Base-by-base conservation (phyloP, 306 rosid genomes). In the Trichosanthes truncata region DNA sequence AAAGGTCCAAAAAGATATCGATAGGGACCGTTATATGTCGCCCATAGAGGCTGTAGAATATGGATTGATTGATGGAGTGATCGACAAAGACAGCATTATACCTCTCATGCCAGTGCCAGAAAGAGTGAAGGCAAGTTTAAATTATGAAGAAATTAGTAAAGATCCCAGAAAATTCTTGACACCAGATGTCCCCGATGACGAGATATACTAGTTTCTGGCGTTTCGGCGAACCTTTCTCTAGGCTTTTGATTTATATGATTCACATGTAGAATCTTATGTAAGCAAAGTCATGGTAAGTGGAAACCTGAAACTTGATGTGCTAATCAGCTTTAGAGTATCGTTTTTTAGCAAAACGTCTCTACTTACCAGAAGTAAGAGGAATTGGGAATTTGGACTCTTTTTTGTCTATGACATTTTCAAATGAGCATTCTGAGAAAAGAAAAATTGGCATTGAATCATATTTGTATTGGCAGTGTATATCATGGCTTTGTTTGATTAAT, bases 41-140 rank as follows among this genome's bases (percentile, higher is more conserved):
- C 97, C 97, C 45, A 95, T 93, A 67, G 98, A 95, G 85, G 98
- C 92, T 5, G 97, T 93, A 76, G 98, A 95, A 75, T 95, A 91
- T 88, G 99, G 97, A 90, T 83, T 93, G 23, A 84, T 91, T 40
- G 97, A 93, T 65, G 97, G 93, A 31, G 97, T 95, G 25, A 95
- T 95, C 17, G 97, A 95, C 43, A 83, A 84, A 66, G 97, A 91
- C 36, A 88, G 84, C 83, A 90, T 95, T 80, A 86, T 95, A 79
- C 97, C 97, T 81, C 91, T 93, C 25, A 14, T 49, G 78, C 97
- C 97, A 25, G 93, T 92, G 45, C 99, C 97, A 14, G 98, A 95
- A 43, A 88, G 76, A 78, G 93, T 91, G 81, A 88, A 88, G 77
- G 35, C 86, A 10, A 81, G 88, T 26, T 71, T 88, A 26, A 86